A percentile compares a stretch with the other conserved stretches of the same genome.
phyloP scores from a whole-genome alignment of 495 filamentous ascomycete species.

The Hypoxylon subgilvum region DNA sequence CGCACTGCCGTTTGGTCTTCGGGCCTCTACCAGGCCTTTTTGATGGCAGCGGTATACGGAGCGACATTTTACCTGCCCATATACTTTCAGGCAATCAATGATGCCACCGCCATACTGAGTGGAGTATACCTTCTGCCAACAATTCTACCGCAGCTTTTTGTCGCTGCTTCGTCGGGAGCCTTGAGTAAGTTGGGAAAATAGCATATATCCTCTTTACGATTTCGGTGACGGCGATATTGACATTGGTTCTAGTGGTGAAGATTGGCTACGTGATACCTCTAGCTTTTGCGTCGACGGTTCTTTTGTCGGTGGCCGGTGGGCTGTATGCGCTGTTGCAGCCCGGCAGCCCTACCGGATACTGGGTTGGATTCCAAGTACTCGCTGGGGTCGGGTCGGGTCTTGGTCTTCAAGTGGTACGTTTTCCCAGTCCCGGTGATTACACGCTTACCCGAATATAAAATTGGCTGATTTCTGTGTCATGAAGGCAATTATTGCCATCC shows the following conservation, averaged over 20 bases:
- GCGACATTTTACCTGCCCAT: constrained; percentile 57
- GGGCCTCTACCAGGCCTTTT: not conserved
- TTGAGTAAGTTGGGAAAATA: too few relatives aligned
- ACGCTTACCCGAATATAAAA: too few relatives aligned
- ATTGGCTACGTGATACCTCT: constrained; percentile 58
- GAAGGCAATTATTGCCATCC: constrained; percentile 41
- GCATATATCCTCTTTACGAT: too few relatives aligned
- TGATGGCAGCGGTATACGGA: constrained; percentile 18
- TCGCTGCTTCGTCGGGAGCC: too few relatives aligned
- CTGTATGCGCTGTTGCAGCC: constrained; percentile 56
- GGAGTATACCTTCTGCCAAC: constrained; percentile 56
- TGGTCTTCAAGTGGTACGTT: constrained; percentile 51
- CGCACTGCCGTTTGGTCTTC: not conserved
- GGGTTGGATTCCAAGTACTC: constrained; percentile 66
- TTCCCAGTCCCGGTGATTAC: too few relatives aligned
- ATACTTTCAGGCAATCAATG: constrained; percentile 68
- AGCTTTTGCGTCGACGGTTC: constrained; percentile 53
- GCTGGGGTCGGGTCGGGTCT: constrained; percentile 55
- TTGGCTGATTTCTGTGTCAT: too few relatives aligned
- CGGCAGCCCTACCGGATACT: constrained; percentile 50
- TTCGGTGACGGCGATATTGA: too few relatives aligned
- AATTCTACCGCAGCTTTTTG: constrained; percentile 52
- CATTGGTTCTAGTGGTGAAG: constrained; percentile 14
- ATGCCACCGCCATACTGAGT: constrained; percentile 48
- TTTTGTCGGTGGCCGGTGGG: constrained; percentile 62